Conservation (phyloP, 164 flowering plant genomes). For the Berberis thunbergii region DNA sequence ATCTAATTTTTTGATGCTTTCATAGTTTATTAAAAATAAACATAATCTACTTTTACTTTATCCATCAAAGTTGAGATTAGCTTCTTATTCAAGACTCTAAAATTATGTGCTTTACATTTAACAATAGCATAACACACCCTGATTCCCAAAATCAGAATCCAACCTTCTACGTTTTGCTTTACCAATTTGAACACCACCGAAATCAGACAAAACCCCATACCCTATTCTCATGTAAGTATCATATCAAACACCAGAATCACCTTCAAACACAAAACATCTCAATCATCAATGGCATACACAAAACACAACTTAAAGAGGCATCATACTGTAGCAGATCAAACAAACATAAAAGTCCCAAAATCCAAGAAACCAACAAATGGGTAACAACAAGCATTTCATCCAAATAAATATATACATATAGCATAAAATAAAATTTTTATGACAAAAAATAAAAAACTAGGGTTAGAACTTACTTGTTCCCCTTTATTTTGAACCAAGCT, state of each 20-base stretch:
- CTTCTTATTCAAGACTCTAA: slow-evolving; percentile 3
- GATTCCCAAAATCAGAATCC: neutral
- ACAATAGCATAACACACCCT: neutral
- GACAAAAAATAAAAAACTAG: neutral
- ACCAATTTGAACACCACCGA: no score
- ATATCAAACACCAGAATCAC: neutral
- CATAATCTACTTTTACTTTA: slow-evolving; percentile 14
- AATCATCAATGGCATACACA: neutral
- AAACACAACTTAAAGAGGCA: neutral
- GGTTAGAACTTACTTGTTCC: slow-evolving; percentile 62
- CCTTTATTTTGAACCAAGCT: slow-evolving; percentile 89
- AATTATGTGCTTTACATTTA: neutral
- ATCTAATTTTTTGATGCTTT: slow-evolving; percentile 9
- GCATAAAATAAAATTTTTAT: neutral
- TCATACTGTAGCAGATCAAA: neutral
- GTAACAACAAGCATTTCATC: neutral
- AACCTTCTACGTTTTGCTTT: no score
- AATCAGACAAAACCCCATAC: no score
- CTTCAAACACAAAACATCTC: neutral
- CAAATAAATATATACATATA: neutral
- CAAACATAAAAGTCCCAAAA: neutral
- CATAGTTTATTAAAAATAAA: slow-evolving; percentile 7
- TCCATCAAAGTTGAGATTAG: slow-evolving; percentile 5
- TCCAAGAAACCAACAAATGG: neutral
- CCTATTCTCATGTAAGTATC: neutral